phyloP scores from a whole-genome alignment of 2,329 filamentous ascomycete genomes.

The Akanthomyces lecanii region DNA sequence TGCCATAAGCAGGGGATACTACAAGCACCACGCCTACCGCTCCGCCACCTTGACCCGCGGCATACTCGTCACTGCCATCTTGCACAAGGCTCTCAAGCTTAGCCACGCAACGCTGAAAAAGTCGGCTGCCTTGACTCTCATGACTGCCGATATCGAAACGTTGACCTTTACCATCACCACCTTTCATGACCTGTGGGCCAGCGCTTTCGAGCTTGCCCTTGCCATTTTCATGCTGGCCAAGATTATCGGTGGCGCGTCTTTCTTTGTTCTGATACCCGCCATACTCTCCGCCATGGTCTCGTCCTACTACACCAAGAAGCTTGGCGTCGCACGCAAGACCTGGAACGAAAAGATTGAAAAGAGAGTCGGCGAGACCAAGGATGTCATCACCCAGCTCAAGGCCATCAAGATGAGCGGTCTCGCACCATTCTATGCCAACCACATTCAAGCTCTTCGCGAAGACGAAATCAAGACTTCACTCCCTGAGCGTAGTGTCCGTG shows the following conservation, averaged over 20 bases:
- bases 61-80: slow-evolving; percentile 12
- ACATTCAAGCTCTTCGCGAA: slow-evolving; percentile 18
- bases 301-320: slow-evolving; percentile 9
- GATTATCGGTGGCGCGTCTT: slow-evolving; percentile 11
- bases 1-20: slow-evolving; percentile 13
- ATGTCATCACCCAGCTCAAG: slow-evolving; percentile 31
- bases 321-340: not conserved
- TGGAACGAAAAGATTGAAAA: slow-evolving; percentile 17
- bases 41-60: slow-evolving; percentile 14
- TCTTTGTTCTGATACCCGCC: slow-evolving; percentile 6
- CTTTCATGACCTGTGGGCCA: slow-evolving; percentile 16
- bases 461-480: slow-evolving; percentile 19
- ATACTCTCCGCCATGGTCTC: slow-evolving; percentile 1
- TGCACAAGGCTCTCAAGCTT: slow-evolving; percentile 14
- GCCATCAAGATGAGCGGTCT: slow-evolving; percentile 35
- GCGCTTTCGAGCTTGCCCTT: slow-evolving; percentile 3
- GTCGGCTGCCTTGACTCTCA: slow-evolving; percentile 13
- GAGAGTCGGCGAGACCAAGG: slow-evolving; percentile 11
- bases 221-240: slow-evolving; percentile 14
- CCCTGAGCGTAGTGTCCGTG: slow-evolving; percentile 5
- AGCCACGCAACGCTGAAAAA: slow-evolving; percentile 12
- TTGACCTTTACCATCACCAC: slow-evolving; percentile 6
- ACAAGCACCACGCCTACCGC: slow-evolving; percentile 12
- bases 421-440: slow-evolving; percentile 8
- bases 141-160: slow-evolving; percentile 14